Evolutionary conservation across 2,329 filamentous ascomycete species (phyloP).

Genomic region (Pseudocercospora fuligena): DNA sequence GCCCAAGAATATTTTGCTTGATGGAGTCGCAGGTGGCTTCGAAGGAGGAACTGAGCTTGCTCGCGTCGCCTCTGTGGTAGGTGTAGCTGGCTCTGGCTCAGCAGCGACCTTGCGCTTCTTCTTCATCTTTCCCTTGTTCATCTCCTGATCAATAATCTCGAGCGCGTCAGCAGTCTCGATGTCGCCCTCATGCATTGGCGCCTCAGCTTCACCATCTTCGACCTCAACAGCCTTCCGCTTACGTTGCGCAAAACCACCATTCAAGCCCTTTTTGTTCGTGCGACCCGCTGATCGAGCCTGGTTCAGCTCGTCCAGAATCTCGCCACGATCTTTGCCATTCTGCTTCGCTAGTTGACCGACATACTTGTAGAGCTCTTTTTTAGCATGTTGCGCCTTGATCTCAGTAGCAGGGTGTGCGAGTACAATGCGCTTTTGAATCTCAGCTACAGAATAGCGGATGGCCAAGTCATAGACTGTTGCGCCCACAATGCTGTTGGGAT

Average conservation of each 20-base stretch:
- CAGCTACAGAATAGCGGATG: conserved; percentile 2
- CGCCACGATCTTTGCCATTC: not conserved
- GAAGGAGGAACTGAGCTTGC: not conserved
- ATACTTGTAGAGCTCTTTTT: not conserved
- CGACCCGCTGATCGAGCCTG: not conserved
- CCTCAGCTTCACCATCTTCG: not conserved
- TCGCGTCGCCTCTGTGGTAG: not conserved
- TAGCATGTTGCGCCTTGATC: not conserved
- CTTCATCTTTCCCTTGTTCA: not conserved
- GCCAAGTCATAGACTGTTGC: not conserved
- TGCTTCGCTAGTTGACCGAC: not conserved
- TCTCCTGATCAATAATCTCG: not conserved
- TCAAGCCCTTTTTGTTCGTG: not conserved
- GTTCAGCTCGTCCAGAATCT: not conserved
- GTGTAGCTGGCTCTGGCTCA: not conserved
- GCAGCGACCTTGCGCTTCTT: not conserved
- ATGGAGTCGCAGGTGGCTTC: not conserved
- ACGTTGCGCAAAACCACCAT: not conserved
- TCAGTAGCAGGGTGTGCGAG: not conserved
- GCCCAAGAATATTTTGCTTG: not conserved
- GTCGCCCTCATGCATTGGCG: not conserved
- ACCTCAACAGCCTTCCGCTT: not conserved
- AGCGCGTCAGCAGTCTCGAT: not conserved
- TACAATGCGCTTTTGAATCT: conserved; percentile 3
- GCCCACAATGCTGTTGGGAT: not conserved